Base-by-base conservation (phyloP, 83 land plant species). In the Thuja plicata region DNA sequence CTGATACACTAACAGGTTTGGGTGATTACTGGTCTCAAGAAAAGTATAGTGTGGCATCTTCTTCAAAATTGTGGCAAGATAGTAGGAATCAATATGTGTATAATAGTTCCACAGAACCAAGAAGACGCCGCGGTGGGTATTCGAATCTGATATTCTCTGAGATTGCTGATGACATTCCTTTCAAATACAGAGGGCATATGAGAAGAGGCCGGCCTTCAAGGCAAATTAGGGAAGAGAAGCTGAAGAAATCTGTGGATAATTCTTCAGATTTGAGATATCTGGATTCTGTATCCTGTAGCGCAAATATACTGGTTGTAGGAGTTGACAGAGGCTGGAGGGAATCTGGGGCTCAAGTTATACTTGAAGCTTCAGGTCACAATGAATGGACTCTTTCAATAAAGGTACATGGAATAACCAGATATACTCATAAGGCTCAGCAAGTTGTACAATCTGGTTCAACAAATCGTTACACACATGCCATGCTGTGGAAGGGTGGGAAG, bases 401-500 rank as follows among this genome's bases (percentile, higher is more conserved):
- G 60, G 7, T 92, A 38, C 89, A 89, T 21, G 97, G 94, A 84
- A 41, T 46, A 66, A 92, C 93, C 15, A 95, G 62, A 46, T 93
- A 90, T 88, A 83, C 91, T 2, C 90, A 93, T 87, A 94, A 94
- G 89, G 93, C 94, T 16, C 89, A 90, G 45, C 94, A 95, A 60
- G 89, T 93, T 84, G 77, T 95, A 85, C 97, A 95, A 88, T 93
- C 95, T 50, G 95, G 96, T 3, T 73, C 93, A 55, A 90, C 93
- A 60, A 95, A 95, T 57, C 94, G 96, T 0, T 94, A 74, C 85
- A 93, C 96, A 2, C 98, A 97, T 92, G 98, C 94, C 60, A 94
- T 97, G 94, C 95, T 97, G 93, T 97, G 98, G 98, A 95, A 92
- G 87, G 98, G 97, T 76, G 97, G 94, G 87, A 94, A 94, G 41